Conservation (phyloP, 78 protist species). For the Dictyostelium intermedium region DNA sequence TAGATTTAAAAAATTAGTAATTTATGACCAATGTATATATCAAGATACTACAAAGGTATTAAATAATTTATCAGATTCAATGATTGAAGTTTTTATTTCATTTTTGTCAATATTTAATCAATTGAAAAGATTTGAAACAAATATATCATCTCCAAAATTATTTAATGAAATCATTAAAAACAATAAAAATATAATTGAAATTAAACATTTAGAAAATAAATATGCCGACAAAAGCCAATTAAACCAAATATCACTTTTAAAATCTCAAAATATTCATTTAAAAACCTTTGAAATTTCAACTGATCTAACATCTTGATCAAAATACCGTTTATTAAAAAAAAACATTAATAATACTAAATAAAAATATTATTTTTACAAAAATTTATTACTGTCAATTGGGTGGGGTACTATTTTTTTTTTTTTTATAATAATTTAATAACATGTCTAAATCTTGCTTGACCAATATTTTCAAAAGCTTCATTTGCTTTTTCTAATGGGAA, state of each 20-base stretch:
- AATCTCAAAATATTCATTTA: too few relatives aligned
- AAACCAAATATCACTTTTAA: too few relatives aligned
- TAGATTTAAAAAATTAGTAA: too few relatives aligned
- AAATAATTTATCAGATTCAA: background rate
- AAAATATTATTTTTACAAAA: too few relatives aligned
- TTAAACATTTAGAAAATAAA: background rate
- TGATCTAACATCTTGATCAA: too few relatives aligned
- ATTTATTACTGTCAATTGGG: too few relatives aligned
- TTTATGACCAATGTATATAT: background rate
- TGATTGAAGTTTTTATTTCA: background rate
- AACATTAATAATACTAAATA: too few relatives aligned
- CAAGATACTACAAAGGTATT: background rate
- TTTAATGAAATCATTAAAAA: background rate
- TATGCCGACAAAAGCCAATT: background rate
- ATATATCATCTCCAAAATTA: background rate
- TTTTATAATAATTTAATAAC: conserved; percentile 11
- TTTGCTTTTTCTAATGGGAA: conserved; percentile 52
- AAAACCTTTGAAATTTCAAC: too few relatives aligned
- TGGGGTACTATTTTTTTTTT: conserved; percentile 6
- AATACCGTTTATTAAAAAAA: too few relatives aligned
- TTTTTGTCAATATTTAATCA: background rate
- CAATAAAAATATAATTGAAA: too few relatives aligned
- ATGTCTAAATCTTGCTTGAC: conserved; percentile 17
- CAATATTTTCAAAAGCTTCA: background rate
- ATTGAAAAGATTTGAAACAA: background rate